These are phyloP conservation scores for Pleochaeta shiraiana DNA, from an alignment of 2,329 filamentous ascomycete genomes.

Conservation along the genomic window DNA sequence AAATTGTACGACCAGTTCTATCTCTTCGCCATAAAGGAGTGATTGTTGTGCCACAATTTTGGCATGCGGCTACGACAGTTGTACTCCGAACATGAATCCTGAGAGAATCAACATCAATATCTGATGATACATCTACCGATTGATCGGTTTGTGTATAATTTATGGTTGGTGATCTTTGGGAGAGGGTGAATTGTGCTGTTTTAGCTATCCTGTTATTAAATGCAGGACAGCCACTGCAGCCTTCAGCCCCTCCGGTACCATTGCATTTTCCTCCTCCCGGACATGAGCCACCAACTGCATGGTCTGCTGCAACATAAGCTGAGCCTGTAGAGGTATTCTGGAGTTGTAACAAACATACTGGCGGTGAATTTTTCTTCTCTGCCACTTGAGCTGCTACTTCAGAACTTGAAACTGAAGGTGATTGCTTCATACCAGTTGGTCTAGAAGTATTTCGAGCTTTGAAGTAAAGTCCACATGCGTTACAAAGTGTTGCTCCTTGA, in stretches of 20 bases:
- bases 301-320: conserved; percentile 58
- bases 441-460: conserved; percentile 85
- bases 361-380: conserved; percentile 14
- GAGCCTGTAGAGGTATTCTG: conserved; percentile 25
- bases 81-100: conserved; percentile 25
- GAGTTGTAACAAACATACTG: conserved; percentile 17
- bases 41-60: conserved; percentile 93
- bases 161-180: conserved; percentile 11
- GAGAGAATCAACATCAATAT: conserved; percentile 28
- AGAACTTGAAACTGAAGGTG: conserved; percentile 26
- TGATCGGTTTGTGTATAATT: conserved; percentile 14
- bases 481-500: conserved; percentile 87
- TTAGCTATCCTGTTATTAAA: conserved; percentile 96
- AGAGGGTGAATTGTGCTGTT: conserved; percentile 46
- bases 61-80: conserved; percentile 65
- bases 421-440: conserved; percentile 74
- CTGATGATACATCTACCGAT: conserved; percentile 18
- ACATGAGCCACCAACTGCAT: conserved; percentile 64
- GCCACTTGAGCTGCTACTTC: conserved; percentile 11
- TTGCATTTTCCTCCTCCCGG: conserved; percentile 91
- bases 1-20: conserved; percentile 88
- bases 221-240: conserved; percentile 86
- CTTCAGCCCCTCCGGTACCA: conserved; percentile 84
- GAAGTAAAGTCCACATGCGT: conserved; percentile 85
- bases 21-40: conserved; percentile 92